Percentiles rank a stretch among this genome's conserved stretches.
Conservation (phyloP, 768 basidiomycete species). For the Hypsizygus marmoreus region DNA sequence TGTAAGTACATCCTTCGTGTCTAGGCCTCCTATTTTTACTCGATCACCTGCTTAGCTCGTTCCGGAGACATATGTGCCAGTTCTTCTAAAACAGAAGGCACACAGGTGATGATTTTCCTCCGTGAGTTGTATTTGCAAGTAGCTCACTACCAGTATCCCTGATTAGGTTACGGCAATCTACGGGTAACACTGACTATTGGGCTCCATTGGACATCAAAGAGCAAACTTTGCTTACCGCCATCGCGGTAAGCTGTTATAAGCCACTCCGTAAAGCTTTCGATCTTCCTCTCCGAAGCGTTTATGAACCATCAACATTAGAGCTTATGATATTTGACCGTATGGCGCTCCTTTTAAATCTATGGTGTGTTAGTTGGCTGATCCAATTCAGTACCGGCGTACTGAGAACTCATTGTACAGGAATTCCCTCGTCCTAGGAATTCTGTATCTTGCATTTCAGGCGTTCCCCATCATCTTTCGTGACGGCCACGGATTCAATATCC, state of each 20-base stretch:
- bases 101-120: slow-evolving; percentile 34
- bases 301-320: slow-evolving; percentile 37
- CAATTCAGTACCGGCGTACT: neutral
- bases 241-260: slow-evolving; percentile 61
- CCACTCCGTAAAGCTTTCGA: slow-evolving; percentile 63
- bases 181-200: slow-evolving; percentile 54
- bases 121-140: neutral
- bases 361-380: slow-evolving; percentile 42
- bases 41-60: slow-evolving; percentile 44
- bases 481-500: slow-evolving; percentile 49
- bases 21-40: neutral
- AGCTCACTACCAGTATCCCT: neutral
- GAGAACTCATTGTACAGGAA: slow-evolving; percentile 55
- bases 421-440: slow-evolving; percentile 55
- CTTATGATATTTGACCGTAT: slow-evolving; percentile 70
- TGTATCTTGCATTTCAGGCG: slow-evolving; percentile 68
- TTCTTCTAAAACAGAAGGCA: slow-evolving; percentile 64
- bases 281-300: neutral
- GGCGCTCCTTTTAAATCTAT: slow-evolving; percentile 70
- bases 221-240: slow-evolving; percentile 43
- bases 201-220: slow-evolving; percentile 60
- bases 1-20: slow-evolving; percentile 33
- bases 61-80: slow-evolving; percentile 72
- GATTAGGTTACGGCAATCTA: slow-evolving; percentile 52
- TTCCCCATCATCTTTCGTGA: slow-evolving; percentile 55